phyloP scores from a whole-genome alignment of 2,329 filamentous ascomycete genomes.

The Pestalotiopsis fici region DNA sequence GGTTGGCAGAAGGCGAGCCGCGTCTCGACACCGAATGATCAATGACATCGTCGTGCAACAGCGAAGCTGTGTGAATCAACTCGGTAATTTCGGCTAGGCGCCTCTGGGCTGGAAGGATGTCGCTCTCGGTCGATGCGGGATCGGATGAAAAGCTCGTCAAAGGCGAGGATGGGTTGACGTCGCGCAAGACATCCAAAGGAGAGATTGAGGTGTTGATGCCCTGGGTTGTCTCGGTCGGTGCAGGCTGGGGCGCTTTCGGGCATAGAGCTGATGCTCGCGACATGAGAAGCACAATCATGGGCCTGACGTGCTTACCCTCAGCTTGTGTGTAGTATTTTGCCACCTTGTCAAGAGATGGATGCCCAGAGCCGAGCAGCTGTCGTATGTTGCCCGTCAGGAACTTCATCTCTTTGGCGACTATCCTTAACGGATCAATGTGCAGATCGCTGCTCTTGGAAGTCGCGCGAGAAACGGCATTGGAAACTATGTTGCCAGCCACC shows the following conservation, averaged over 20 bases:
- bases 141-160: slow-evolving; percentile 49
- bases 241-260: slow-evolving; percentile 54
- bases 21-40: slow-evolving; percentile 87
- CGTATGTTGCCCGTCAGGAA: slow-evolving; percentile 92
- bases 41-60: slow-evolving; percentile 98
- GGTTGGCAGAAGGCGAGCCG: slow-evolving; percentile 83
- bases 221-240: slow-evolving; percentile 40
- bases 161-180: slow-evolving; percentile 75
- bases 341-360: slow-evolving; percentile 90
- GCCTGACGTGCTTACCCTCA: slow-evolving; percentile 95
- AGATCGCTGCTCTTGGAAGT: slow-evolving; percentile 59
- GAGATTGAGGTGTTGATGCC: slow-evolving; percentile 58
- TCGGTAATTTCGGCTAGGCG: slow-evolving; percentile 95
- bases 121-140: slow-evolving; percentile 50
- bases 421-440: slow-evolving; percentile 82
- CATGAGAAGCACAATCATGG: slow-evolving; percentile 94
- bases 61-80: slow-evolving; percentile 93
- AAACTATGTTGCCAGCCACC: slow-evolving; percentile 70
- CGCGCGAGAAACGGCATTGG: slow-evolving; percentile 64
- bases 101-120: slow-evolving; percentile 90
- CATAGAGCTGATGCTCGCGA: slow-evolving; percentile 85
- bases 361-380: slow-evolving; percentile 88
- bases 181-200: slow-evolving; percentile 63
- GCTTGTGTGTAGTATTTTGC: slow-evolving; percentile 98
- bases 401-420: slow-evolving; percentile 95